Evolutionary conservation across 768 basidiomycete genomes (phyloP).

Genomic region (Naganishia vishniacii): DNA sequence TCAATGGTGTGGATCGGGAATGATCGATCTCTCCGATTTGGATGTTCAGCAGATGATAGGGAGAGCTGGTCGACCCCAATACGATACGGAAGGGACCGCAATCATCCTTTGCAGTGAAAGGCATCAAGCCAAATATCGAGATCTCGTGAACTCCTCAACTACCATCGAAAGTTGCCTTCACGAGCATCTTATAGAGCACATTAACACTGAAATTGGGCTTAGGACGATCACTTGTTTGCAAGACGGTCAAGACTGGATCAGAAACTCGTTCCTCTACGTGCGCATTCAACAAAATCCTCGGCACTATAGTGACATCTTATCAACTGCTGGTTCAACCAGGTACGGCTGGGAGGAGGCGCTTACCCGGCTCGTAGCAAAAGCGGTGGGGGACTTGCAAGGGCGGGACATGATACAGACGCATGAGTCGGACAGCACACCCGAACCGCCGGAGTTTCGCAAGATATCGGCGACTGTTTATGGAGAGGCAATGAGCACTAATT

Average conservation of each 20-base stretch:
- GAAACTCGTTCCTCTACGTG: constrained; percentile 76
- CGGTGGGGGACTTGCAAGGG: constrained; percentile 48
- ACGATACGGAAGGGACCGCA: constrained; percentile 55
- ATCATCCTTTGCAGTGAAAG: constrained; percentile 17
- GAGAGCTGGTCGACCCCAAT: constrained; percentile 89
- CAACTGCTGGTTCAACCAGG: background rate
- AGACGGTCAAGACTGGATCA: constrained; percentile 71
- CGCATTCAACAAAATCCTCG: constrained; percentile 76
- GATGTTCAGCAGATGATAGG: constrained; percentile 87
- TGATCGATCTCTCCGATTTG: constrained; percentile 79
- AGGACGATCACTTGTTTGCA: constrained; percentile 68
- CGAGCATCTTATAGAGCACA: constrained; percentile 73
- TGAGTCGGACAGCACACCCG: constrained; percentile 47
- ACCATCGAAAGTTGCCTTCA: constrained; percentile 74
- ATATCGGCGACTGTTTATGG: constrained; percentile 13
- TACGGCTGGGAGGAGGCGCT: constrained; percentile 49
- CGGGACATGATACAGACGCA: constrained; percentile 53
- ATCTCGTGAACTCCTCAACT: constrained; percentile 36
- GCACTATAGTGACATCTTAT: constrained; percentile 59
- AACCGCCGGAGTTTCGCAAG: background rate
- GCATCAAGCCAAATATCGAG: constrained; percentile 28
- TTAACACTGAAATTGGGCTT: constrained; percentile 88
- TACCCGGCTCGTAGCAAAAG: constrained; percentile 59
- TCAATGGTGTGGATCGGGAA: constrained; percentile 63
- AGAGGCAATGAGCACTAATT: constrained; percentile 11